Conservation (phyloP, 768 basidiomycete species). For the Trametes villosa region DNA sequence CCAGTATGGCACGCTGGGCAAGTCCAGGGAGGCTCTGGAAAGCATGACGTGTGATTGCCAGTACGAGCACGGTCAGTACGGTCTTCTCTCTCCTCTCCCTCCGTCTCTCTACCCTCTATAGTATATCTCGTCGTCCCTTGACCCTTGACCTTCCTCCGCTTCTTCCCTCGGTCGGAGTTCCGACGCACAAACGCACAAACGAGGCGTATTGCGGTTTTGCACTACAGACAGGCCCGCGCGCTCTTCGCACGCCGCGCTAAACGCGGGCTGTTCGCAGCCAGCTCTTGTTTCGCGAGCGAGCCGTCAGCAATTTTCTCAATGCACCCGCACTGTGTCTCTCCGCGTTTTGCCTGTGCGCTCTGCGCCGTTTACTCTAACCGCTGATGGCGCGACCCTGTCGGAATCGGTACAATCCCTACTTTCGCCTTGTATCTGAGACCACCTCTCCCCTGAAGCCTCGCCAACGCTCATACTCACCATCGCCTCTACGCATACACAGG, state of each 20-base stretch:
- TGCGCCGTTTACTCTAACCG: too few species aligned
- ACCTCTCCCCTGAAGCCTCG: conserved; percentile 13
- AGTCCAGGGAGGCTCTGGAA: conserved; percentile 85
- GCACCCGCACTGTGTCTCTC: too few species aligned
- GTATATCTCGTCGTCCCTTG: background rate
- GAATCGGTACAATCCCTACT: too few species aligned
- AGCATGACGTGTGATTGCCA: conserved; percentile 95
- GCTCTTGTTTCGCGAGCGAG: background rate
- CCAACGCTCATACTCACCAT: background rate
- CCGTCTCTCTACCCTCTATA: background rate
- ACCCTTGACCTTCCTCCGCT: background rate
- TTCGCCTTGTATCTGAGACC: background rate
- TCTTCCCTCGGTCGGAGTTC: too few species aligned
- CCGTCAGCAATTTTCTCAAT: background rate
- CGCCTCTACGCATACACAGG: conserved; percentile 41
- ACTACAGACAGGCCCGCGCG: too few species aligned
- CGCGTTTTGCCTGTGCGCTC: too few species aligned
- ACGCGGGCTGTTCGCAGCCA: background rate
- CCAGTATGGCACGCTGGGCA: conserved; percentile 86
- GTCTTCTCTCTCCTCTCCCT: background rate
- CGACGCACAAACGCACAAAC: too few species aligned
- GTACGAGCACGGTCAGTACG: conserved; percentile 76
- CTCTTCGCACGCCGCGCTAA: conserved; percentile 4
- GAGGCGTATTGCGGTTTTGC: too few species aligned
- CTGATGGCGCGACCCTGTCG: too few species aligned